Evolutionary conservation across 306 rosid genomes (phyloP), one percentile per base, ranked within the genome.

Genomic region (Dicorynia guianensis): DNA sequence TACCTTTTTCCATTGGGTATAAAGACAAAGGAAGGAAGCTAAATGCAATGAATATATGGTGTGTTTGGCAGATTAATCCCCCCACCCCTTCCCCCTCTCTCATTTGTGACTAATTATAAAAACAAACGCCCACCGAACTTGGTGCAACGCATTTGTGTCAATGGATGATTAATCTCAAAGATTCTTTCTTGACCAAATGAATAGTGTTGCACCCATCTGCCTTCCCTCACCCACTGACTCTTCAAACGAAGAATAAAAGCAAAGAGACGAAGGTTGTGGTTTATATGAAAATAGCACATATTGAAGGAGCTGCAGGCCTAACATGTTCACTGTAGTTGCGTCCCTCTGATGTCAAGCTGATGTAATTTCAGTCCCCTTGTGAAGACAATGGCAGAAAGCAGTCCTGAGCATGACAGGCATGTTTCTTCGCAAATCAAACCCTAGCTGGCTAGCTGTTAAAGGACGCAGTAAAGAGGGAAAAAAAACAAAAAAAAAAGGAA

Each of bases 11-110:
- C 50, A 48, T 73, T 15, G n/a, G 4, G 68, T 58, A 72, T 46
- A 72, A 72, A 14, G 70, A 71, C 79, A 75, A 57, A 46, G 63
- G 52, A 56, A 63, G 69, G 52, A 56, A 63, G 69, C 20, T 19
- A 72, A 59, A 43, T 78, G 72, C 82, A 78, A 72, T 72, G 83
- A 72, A 79, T 79, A 78, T 72, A 19, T 57, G 54, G 30, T 47
- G 1, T 40, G 57, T 79, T 67, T 13, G 18, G 46, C 71, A 14
- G 60, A 64, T 55, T 64, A 65, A 47, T 56, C 54, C 36, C 62
- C 48, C n/a, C n/a, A n/a, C n/a, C n/a, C n/a, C n/a, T n/a, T n/a
- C n/a, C n/a, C n/a, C n/a, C n/a, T n/a, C n/a, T n/a, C 30, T 35
- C 53, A 2, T 46, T 61, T 15, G 38, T 52, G 42, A 5, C 71